Percentiles rank a stretch among this genome's conserved stretches.
Conservation (phyloP, 495 filamentous ascomycete genomes). For the Staphylotrichum tortipilum region DNA sequence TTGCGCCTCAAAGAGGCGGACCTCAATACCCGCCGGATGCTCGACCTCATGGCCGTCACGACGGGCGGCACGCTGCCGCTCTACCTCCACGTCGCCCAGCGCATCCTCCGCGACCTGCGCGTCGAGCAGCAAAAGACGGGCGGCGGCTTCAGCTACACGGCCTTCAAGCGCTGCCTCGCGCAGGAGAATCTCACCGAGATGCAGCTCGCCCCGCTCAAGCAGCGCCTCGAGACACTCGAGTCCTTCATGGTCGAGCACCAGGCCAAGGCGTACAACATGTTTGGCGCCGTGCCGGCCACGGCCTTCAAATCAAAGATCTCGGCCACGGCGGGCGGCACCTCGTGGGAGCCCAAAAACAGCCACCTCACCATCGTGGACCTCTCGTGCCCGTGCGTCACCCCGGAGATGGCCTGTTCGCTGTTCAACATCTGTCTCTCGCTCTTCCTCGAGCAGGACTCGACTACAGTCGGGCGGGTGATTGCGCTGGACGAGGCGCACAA, state of each 20-base stretch:
- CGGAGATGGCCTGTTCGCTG: constrained; percentile 55
- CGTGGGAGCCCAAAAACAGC: constrained; percentile 37
- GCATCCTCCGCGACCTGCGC: constrained; percentile 54
- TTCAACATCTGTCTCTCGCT: constrained; percentile 60
- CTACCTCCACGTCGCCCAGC: constrained; percentile 52
- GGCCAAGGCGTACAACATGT: constrained; percentile 14
- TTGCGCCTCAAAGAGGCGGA: constrained; percentile 49
- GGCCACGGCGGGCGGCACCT: constrained; percentile 14
- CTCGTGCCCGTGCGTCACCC: constrained; percentile 60
- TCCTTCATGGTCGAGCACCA: constrained; percentile 44
- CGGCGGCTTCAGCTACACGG: constrained; percentile 42
- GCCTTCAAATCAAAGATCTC: background rate
- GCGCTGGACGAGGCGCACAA: constrained; percentile 37
- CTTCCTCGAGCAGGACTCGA: constrained; percentile 46
- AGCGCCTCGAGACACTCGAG: constrained; percentile 49
- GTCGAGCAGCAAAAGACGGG: constrained; percentile 32
- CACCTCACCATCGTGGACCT: constrained; percentile 66
- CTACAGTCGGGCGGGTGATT: constrained; percentile 30
- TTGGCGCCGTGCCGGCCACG: background rate
- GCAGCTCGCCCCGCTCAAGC: constrained; percentile 45
- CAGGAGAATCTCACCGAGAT: constrained; percentile 30
- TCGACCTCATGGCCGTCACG: constrained; percentile 59
- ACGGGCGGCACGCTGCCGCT: constrained; percentile 44
- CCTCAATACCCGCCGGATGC: constrained; percentile 56
- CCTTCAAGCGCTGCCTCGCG: constrained; percentile 37